Conservation (phyloP, 495 filamentous ascomycete genomes). For the Penicillium coffeae region DNA sequence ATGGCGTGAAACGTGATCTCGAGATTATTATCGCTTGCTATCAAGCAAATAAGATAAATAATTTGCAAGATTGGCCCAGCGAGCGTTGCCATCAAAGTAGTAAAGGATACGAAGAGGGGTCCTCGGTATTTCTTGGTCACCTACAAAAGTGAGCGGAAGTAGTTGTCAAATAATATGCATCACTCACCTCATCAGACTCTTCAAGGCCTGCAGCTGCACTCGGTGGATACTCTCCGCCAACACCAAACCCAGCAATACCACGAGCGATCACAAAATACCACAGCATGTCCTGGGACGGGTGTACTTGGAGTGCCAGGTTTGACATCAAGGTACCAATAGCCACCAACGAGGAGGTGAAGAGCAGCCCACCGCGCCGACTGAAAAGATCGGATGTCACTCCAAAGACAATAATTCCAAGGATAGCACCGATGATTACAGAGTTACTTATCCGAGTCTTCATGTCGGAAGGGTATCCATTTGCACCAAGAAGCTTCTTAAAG, state of each 20-base stretch:
- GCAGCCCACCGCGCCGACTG: constrained; percentile 26
- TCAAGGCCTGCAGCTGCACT: constrained; percentile 33
- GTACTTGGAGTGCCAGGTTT: constrained; percentile 29
- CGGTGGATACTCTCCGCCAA: constrained; percentile 34
- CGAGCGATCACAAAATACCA: constrained; percentile 35
- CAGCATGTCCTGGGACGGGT: constrained; percentile 30
- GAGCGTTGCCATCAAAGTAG: constrained; percentile 32
- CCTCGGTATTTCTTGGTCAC: constrained; percentile 24
- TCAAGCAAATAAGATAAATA: constrained; percentile 30
- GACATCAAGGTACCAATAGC: constrained; percentile 33
- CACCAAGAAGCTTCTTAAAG: constrained; percentile 30
- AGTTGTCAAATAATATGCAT: background rate
- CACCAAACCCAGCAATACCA: constrained; percentile 32
- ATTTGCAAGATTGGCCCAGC: constrained; percentile 32
- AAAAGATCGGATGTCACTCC: constrained; percentile 33
- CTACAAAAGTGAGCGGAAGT: constrained; percentile 5
- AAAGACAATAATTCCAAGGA: constrained; percentile 30
- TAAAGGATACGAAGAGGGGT: constrained; percentile 34
- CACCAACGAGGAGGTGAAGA: constrained; percentile 32
- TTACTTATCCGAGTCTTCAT: constrained; percentile 38
- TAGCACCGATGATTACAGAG: constrained; percentile 31
- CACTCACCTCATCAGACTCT: constrained; percentile 28
- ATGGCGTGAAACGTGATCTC: constrained; percentile 29
- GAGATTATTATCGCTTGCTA: constrained; percentile 33
- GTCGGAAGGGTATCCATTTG: constrained; percentile 22